A percentile compares a stretch with the other conserved stretches of the same genome.
Conservation (phyloP, 2,329 filamentous ascomycete species). For the Cladosporium sphaerospermum region DNA sequence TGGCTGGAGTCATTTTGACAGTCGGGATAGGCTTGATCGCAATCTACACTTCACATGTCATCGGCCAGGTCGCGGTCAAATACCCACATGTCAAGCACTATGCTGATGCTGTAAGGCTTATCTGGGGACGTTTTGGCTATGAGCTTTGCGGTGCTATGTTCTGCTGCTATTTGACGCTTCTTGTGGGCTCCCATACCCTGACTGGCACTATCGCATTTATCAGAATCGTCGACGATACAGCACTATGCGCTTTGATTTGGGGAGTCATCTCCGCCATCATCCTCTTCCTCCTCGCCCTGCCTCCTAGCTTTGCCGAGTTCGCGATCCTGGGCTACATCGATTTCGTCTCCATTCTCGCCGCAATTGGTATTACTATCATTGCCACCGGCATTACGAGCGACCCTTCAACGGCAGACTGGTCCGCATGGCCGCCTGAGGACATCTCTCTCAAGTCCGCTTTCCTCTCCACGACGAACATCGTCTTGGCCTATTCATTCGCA, state of each 20-base stretch:
- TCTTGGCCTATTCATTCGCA: conserved; percentile 55
- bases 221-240: conserved; percentile 32
- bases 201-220: conserved; percentile 43
- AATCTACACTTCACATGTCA: conserved; percentile 56
- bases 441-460: conserved; percentile 51
- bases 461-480: conserved; percentile 62
- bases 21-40: conserved; percentile 50
- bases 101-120: conserved; percentile 38
- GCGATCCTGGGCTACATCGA: conserved; percentile 32
- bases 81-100: conserved; percentile 42
- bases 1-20: conserved; percentile 51
- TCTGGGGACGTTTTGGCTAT: conserved; percentile 39
- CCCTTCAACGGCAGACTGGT: conserved; percentile 27
- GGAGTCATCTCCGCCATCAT: conserved; percentile 38
- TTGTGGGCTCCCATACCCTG: conserved; percentile 40
- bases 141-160: conserved; percentile 40
- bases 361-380: conserved; percentile 32
- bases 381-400: conserved; percentile 28
- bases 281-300: conserved; percentile 30
- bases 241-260: conserved; percentile 38
- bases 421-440: conserved; percentile 29
- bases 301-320: conserved; percentile 32
- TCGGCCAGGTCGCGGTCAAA: conserved; percentile 54
- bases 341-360: conserved; percentile 31
- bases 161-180: conserved; percentile 36